Conservation (phyloP, 768 basidiomycete species). For the Fomitopsis serialis region DNA sequence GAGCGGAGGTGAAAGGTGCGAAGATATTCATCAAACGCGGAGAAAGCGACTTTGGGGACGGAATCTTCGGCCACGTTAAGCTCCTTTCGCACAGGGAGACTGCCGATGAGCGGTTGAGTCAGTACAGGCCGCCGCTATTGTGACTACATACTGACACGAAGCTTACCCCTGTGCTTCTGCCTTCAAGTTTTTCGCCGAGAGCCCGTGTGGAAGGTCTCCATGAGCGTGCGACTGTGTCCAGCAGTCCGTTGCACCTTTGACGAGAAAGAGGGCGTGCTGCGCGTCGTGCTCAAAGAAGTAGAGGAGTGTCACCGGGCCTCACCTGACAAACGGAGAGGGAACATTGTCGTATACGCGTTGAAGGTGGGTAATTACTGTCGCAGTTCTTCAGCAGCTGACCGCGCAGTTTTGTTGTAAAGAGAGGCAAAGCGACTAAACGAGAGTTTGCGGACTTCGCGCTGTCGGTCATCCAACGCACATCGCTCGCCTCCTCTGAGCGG, state of each 20-base stretch:
- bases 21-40: slow-evolving; percentile 58
- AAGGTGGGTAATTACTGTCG: slow-evolving; percentile 37
- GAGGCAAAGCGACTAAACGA: slow-evolving; percentile 18
- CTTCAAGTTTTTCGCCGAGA: slow-evolving; percentile 62
- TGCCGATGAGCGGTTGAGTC: slow-evolving; percentile 42
- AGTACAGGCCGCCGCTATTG: slow-evolving; percentile 19
- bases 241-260: slow-evolving; percentile 56
- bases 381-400: not conserved
- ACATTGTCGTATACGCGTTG: slow-evolving; percentile 57
- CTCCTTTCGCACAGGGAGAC: slow-evolving; percentile 42
- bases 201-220: slow-evolving; percentile 63
- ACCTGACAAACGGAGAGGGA: slow-evolving; percentile 24
- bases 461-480: slow-evolving; percentile 4
- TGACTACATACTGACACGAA: not conserved
- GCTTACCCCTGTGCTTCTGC: not conserved
- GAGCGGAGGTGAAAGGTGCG: slow-evolving; percentile 53
- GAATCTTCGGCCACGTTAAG: slow-evolving; percentile 58
- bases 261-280: slow-evolving; percentile 46
- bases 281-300: slow-evolving; percentile 49
- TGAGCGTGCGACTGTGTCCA: slow-evolving; percentile 55
- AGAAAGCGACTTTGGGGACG: slow-evolving; percentile 47
- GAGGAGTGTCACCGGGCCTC: slow-evolving; percentile 21
- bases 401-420: slow-evolving; percentile 6
- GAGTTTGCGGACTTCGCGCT: slow-evolving; percentile 23
- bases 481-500: no score